A percentile compares a stretch with the other conserved stretches of the same genome.
Evolutionary conservation across 164 flowering plant genomes (phyloP).

Genomic region (Chloranthus sessilifolius): DNA sequence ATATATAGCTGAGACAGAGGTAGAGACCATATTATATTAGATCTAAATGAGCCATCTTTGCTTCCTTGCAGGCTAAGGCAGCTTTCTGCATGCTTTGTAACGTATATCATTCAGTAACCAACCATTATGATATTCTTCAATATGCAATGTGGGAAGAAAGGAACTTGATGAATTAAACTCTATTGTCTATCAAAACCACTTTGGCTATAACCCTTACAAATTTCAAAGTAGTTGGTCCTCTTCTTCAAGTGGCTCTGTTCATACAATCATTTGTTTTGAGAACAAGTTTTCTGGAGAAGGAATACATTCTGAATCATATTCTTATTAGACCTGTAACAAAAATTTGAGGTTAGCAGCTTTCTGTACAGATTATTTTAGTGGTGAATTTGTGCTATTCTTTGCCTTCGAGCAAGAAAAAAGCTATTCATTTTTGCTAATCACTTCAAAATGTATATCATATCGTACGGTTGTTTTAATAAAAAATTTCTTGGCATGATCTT

Average conservation of each 20-base stretch:
- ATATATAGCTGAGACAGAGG: too few relatives aligned
- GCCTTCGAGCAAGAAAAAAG: too few relatives aligned
- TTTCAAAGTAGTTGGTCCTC: background rate
- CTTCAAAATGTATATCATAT: too few relatives aligned
- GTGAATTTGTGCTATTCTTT: too few relatives aligned
- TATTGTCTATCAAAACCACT: background rate
- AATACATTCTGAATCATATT: background rate
- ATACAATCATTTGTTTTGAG: conserved; percentile 1
- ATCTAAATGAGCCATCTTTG: background rate
- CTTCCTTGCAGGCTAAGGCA: conserved; percentile 6
- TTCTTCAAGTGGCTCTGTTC: background rate
- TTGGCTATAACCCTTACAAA: background rate
- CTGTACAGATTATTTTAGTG: conserved; percentile 18
- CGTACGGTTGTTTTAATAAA: too few relatives aligned
- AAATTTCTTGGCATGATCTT: too few relatives aligned
- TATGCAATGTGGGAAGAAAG: background rate
- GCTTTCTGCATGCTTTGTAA: background rate
- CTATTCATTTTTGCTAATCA: too few relatives aligned
- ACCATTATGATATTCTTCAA: background rate
- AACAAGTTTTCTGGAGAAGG: background rate
- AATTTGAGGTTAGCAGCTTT: conserved; percentile 9
- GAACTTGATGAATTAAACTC: background rate
- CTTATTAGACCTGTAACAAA: conserved; percentile 2
- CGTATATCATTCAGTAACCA: background rate
- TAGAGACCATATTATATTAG: background rate